Percentiles rank a stretch among this genome's conserved stretches.
Evolutionary conservation across 148 eudicot species (phyloP).

Genomic region (Pouteria glomerata): DNA sequence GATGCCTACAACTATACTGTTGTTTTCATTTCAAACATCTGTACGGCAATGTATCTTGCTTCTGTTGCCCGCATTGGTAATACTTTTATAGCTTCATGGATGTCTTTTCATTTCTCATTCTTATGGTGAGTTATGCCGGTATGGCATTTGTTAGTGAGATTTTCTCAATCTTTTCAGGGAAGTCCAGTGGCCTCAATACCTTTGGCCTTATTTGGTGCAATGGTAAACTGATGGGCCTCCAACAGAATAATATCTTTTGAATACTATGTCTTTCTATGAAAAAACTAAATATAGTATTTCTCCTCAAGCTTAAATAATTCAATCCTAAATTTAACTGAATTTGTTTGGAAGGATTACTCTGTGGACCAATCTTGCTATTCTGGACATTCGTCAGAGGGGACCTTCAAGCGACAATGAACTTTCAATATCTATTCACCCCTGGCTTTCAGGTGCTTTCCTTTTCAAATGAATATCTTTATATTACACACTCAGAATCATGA

Average conservation of each 20-base stretch:
- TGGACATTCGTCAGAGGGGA: conserved; percentile 48
- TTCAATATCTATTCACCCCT: conserved; percentile 31
- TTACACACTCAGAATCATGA: neutral
- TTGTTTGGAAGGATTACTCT: conserved; percentile 35
- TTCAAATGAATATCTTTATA: neutral
- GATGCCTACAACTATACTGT: conserved; percentile 47
- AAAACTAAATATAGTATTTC: neutral
- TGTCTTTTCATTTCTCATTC: conserved; percentile 2
- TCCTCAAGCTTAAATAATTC: neutral
- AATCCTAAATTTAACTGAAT: neutral
- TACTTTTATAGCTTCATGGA: conserved; percentile 1
- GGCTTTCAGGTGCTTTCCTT: conserved; percentile 45
- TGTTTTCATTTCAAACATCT: conserved; percentile 44
- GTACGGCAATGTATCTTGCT: conserved; percentile 58
- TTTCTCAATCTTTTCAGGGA: conserved; percentile 30
- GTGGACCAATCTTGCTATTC: conserved; percentile 47
- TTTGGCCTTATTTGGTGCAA: conserved; percentile 65
- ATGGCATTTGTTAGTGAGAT: neutral
- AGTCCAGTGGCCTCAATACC: conserved; percentile 48
- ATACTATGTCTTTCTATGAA: neutral
- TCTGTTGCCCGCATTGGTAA: conserved; percentile 56
- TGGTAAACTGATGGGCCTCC: conserved; percentile 23
- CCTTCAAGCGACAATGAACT: conserved; percentile 29
- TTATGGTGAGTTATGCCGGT: neutral
- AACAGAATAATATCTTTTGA: neutral